A percentile compares a stretch with the other conserved stretches of the same genome.
These are phyloP conservation scores for Sclerotinia glacialis DNA, from an alignment of 2,329 filamentous ascomycete species.

Conservation along the genomic window DNA sequence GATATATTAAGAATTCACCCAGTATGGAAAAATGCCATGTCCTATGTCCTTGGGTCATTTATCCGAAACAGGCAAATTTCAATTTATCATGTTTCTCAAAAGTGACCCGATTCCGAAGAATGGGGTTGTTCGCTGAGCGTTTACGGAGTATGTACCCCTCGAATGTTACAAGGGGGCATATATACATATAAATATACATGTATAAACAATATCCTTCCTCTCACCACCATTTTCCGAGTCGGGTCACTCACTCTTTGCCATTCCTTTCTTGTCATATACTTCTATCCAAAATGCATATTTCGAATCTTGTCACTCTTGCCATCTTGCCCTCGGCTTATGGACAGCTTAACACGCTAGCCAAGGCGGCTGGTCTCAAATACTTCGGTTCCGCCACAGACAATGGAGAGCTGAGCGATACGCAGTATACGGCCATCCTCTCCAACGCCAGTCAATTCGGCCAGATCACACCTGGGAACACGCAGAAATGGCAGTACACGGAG, in stretches of 20 bases:
- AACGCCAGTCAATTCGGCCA: constrained; percentile 60
- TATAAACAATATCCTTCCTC: constrained; percentile 2
- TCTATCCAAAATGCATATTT: constrained; percentile 23
- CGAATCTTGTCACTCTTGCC: constrained; percentile 18
- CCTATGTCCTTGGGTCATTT: constrained; percentile 10
- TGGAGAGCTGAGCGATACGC: constrained; percentile 45
- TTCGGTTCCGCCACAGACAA: constrained; percentile 61
- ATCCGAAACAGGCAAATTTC: constrained; percentile 22
- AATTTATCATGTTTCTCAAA: neutral
- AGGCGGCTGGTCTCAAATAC: constrained; percentile 51
- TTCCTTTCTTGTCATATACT: neutral
- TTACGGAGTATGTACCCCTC: constrained; percentile 9
- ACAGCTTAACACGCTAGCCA: constrained; percentile 45
- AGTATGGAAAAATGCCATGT: constrained; percentile 9
- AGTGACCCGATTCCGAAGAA: neutral
- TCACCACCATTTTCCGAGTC: constrained; percentile 4
- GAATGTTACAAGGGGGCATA: neutral
- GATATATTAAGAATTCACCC: constrained; percentile 10
- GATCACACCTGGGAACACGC: constrained; percentile 61
- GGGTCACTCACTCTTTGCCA: constrained; percentile 13
- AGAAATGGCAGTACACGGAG: constrained; percentile 64
- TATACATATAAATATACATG: constrained; percentile 13
- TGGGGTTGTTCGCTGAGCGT: neutral
- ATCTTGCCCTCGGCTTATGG: constrained; percentile 23
- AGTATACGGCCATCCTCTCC: constrained; percentile 55